Conservation (phyloP, 345 rosid species). For the Salix caprea region DNA sequence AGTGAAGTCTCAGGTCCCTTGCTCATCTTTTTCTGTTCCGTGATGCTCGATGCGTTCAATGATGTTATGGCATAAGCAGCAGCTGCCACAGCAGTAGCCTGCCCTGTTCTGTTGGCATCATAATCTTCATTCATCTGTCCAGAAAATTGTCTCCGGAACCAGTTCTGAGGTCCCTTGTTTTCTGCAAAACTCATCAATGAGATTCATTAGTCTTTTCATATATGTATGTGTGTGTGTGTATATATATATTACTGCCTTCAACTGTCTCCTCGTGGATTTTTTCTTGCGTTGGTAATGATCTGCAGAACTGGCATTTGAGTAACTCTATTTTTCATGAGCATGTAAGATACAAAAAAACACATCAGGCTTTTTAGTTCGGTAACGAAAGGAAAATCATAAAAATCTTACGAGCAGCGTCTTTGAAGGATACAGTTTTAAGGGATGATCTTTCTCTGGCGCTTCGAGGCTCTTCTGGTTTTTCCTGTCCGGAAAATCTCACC, state of each 20-base stretch:
- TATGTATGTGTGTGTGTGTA: too few species aligned
- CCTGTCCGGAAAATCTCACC: conserved; percentile 31
- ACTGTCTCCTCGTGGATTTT: background rate
- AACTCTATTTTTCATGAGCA: background rate
- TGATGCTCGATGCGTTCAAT: conserved; percentile 12
- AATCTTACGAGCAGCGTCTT: conserved; percentile 32
- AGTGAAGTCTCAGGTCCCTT: conserved; percentile 11
- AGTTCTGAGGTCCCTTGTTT: conserved; percentile 33
- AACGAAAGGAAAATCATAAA: background rate
- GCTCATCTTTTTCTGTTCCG: conserved; percentile 9
- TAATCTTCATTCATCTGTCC: conserved; percentile 31
- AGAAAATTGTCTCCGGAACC: conserved; percentile 41
- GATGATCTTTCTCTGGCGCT: conserved; percentile 18
- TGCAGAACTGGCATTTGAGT: background rate
- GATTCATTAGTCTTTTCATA: background rate
- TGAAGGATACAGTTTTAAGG: conserved; percentile 34
- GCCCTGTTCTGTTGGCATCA: conserved; percentile 21
- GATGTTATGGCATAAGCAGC: conserved; percentile 37
- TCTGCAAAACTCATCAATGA: conserved; percentile 32
- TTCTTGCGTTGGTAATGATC: background rate
- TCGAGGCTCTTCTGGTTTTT: conserved; percentile 17
- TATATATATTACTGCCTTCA: background rate
- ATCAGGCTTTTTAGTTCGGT: background rate
- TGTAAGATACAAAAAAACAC: background rate
- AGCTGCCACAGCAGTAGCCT: conserved; percentile 46